These are phyloP conservation scores for Begonia loranthoides DNA, from an alignment of 306 rosid genomes.

Conservation along the genomic window DNA sequence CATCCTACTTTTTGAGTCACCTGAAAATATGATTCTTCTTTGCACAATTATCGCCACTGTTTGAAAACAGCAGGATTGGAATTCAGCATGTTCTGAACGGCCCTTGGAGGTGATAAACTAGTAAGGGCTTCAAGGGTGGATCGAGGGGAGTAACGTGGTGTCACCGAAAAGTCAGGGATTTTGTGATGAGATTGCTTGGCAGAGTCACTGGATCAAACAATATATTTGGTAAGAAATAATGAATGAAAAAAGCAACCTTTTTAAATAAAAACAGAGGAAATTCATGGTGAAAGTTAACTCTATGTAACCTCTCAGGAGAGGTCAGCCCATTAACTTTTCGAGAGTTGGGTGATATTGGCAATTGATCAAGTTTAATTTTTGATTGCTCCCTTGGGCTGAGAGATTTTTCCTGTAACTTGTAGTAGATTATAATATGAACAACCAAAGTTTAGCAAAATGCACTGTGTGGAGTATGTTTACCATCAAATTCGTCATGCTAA, in stretches of 20 bases:
- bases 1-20: too few species aligned
- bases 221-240: slow-evolving; percentile 5
- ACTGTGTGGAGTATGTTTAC: slow-evolving; percentile 20
- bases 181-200: slow-evolving; percentile 19
- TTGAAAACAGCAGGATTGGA: too few species aligned
- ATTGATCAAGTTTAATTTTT: slow-evolving; percentile 34
- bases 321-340: slow-evolving; percentile 26
- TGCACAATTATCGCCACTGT: too few species aligned
- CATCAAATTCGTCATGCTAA: slow-evolving; percentile 22
- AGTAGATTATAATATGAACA: slow-evolving; percentile 8
- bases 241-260: slow-evolving; percentile 15
- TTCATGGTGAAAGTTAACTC: neutral
- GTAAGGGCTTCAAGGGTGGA: slow-evolving; percentile 24
- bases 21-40: too few species aligned
- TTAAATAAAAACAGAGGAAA: slow-evolving; percentile 1
- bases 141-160: slow-evolving; percentile 20
- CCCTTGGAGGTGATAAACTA: slow-evolving; percentile 13
- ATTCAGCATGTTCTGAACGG: slow-evolving; percentile 1
- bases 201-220: slow-evolving; percentile 21
- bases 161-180: slow-evolving; percentile 25
- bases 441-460: slow-evolving; percentile 1
- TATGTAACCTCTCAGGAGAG: slow-evolving; percentile 29
- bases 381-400: slow-evolving; percentile 32
- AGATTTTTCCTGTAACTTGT: slow-evolving; percentile 41
- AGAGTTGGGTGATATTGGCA: slow-evolving; percentile 16